Evolutionary conservation across 768 basidiomycete species (phyloP), one percentile per base, ranked within the genome.

Genomic region (Tephrocybe sp.): DNA sequence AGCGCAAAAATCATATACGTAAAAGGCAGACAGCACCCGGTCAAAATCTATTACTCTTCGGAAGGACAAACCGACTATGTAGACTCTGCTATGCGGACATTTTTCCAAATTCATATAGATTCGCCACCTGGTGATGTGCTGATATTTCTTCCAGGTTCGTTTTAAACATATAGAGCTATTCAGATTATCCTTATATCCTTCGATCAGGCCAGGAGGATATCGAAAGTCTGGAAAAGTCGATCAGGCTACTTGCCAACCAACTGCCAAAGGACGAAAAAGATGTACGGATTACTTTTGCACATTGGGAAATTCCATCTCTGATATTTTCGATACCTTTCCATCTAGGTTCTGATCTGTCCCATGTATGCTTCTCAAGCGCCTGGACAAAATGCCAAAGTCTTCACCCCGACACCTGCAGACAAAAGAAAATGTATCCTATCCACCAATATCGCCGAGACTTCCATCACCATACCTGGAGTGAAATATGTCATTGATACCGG

Each of bases 371-470:
- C 91, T 4, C 82, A 97, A 54, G 84, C 91, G 7, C 79, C 85
- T 21, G 71, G 74, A 10, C 82, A 88, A 54, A 94, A 97, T 67
- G 69, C 81, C 37, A 83, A 82, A 61, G 90, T 90, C 40, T 98
- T 98, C 67, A 61, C 67, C 0, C 69, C 82, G 1, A 69, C 89
- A 0, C 82, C 87, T 12, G 62, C 79, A 1, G 77, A 82, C 45
- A 81, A 79, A 1, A 82, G 97, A 49, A 94, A 97, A 68, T 89
- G 94, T 68, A 92, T 99, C 54, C 74, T 99, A 31, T 88, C 97
- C 1, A 99, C 97, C 15, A 99, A 98, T 67, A 94, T 99, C 50
- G 97, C 97, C 10, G 97, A 99, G 68, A 98, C 97, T 0, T 91
- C 89, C 11, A 92, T 99, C 63, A 98, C 97, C 12, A 97, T 99